Evolutionary conservation across 352 stramenopile species (phyloP).

Genomic region (Peronospora belbahrii): DNA sequence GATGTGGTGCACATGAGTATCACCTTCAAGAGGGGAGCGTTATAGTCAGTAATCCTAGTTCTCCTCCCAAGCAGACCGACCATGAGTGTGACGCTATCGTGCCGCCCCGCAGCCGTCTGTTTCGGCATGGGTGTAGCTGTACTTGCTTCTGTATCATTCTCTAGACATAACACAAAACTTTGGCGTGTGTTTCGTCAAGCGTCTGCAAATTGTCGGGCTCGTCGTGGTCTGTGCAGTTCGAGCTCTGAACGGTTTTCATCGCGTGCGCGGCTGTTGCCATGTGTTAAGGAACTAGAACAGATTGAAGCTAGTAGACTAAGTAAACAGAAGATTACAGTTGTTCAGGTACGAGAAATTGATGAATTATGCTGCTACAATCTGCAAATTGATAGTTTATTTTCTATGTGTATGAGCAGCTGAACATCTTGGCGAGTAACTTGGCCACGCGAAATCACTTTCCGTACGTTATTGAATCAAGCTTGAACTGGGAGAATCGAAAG

Average conservation of each 20-base stretch:
- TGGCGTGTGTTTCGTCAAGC: constrained; percentile 43
- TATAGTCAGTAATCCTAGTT: too few relatives aligned
- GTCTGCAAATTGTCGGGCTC: constrained; percentile 15
- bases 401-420: constrained; percentile 40
- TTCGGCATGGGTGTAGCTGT: constrained; percentile 66
- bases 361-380: neutral
- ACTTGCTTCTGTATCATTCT: constrained; percentile 61
- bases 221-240: constrained; percentile 18
- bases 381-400: too few relatives aligned
- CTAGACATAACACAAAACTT: constrained; percentile 35
- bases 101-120: constrained; percentile 42
- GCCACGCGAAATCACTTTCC: constrained; percentile 80
- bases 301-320: constrained; percentile 24
- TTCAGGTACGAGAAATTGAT: constrained; percentile 38
- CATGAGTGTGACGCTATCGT: constrained; percentile 26
- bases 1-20: neutral
- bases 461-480: constrained; percentile 72
- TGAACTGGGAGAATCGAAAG: constrained; percentile 82
- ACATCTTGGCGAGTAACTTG: constrained; percentile 83
- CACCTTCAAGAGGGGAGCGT: constrained; percentile 1
- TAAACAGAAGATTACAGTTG: constrained; percentile 65
- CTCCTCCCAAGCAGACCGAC: neutral
- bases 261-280: constrained; percentile 34
- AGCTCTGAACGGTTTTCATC: constrained; percentile 1
- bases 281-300: constrained; percentile 38